These are phyloP conservation scores for Schwanniomyces yamadae DNA, from an alignment of 805 yeast genomes.

Conservation along the genomic window DNA sequence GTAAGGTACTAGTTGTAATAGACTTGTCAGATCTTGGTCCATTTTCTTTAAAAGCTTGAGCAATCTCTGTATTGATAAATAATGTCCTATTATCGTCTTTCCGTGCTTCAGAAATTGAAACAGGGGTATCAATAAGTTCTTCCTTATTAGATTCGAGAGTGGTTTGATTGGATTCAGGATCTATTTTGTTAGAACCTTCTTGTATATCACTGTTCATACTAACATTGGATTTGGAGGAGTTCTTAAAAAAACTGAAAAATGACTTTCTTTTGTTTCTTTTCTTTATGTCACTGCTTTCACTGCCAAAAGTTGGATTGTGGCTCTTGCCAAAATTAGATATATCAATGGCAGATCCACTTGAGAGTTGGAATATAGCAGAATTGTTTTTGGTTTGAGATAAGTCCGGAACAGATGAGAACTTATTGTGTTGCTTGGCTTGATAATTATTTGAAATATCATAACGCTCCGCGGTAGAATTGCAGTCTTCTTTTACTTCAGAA, in stretches of 20 bases:
- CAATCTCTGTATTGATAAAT: constrained; percentile 1
- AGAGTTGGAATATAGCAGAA: constrained; percentile 13
- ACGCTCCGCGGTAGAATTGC: background rate
- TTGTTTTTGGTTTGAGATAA: constrained; percentile 8
- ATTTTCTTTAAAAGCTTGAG: background rate
- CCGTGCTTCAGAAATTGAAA: background rate
- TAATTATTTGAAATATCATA: constrained; percentile 5
- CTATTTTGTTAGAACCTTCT: background rate
- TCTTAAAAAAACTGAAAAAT: constrained; percentile 35
- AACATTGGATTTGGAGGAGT: constrained; percentile 18
- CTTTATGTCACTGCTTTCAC: constrained; percentile 2
- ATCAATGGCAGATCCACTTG: constrained; percentile 39
- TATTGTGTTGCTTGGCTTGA: constrained; percentile 6
- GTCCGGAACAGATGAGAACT: constrained; percentile 17
- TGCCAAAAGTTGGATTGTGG: constrained; percentile 37
- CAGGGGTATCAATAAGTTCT: too few species aligned
- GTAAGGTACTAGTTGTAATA: constrained; percentile 18
- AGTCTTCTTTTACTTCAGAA: background rate
- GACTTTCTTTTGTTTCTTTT: constrained; percentile 25
- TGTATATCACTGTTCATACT: too few species aligned
- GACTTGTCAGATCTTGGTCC: too few species aligned
- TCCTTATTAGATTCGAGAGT: too few species aligned
- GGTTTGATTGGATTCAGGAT: background rate
- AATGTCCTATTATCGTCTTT: background rate
- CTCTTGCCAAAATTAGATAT: constrained; percentile 39